Evolutionary conservation across 805 yeast species (phyloP).

Genomic region (Cyberlindnera veronae): DNA sequence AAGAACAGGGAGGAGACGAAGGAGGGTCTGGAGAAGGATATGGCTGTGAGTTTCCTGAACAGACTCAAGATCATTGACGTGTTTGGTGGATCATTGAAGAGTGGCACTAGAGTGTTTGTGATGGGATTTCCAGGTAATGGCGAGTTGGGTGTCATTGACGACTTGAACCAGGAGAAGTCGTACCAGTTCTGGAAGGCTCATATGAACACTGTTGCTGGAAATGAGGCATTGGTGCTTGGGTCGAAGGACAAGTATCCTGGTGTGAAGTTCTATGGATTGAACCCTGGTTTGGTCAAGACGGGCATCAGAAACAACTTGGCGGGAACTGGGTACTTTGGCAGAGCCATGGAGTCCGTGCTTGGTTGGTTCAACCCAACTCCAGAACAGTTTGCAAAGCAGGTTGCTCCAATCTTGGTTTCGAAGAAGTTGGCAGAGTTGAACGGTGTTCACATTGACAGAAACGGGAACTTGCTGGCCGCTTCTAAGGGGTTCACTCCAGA

Average conservation of each 20-base stretch:
- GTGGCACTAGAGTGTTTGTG: conserved; percentile 29
- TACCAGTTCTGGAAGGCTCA: conserved; percentile 32
- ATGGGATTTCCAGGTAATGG: conserved; percentile 40
- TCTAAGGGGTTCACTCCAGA: conserved; percentile 30
- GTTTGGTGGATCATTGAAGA: conserved; percentile 26
- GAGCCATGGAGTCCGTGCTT: conserved; percentile 28
- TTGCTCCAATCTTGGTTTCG: conserved; percentile 32
- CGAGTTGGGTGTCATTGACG: conserved; percentile 32
- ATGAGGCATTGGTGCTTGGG: conserved; percentile 34
- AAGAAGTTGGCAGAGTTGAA: conserved; percentile 28
- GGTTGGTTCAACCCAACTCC: conserved; percentile 32
- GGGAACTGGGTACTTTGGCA: conserved; percentile 30
- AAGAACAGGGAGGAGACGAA: conserved; percentile 30
- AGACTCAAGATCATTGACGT: conserved; percentile 31
- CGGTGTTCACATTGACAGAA: conserved; percentile 32
- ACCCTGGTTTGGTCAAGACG: conserved; percentile 39
- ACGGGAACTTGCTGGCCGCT: conserved; percentile 27
- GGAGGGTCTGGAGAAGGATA: conserved; percentile 37
- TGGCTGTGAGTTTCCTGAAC: conserved; percentile 37
- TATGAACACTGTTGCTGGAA: conserved; percentile 41
- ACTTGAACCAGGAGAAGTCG: conserved; percentile 32
- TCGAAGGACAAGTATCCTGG: conserved; percentile 20
- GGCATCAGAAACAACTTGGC: conserved; percentile 32
- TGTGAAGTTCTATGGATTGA: conserved; percentile 34
- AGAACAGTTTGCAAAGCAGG: conserved; percentile 31